Base-by-base conservation (phyloP, 2,329 filamentous ascomycete genomes). In the Xylariaceae sp. region DNA sequence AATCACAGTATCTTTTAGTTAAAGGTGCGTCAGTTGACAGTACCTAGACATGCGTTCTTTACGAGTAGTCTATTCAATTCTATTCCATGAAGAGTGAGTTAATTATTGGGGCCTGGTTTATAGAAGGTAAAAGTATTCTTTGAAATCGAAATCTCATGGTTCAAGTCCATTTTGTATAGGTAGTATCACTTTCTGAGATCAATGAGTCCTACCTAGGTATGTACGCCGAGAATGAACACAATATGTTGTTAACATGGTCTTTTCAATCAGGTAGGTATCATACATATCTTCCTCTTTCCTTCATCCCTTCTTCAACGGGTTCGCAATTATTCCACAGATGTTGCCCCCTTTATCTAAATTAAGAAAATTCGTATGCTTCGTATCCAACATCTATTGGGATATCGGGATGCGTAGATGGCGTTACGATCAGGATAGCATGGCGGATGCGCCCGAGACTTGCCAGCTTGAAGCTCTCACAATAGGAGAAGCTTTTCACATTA, bases 401-500 rank as follows among this genome's bases (percentile, higher is more conserved):
- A 6, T 6, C 2, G 41, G 41, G n/a, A 13, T 15, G 13, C 23
- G 4, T n/a, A 13, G 41, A 45, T n/a, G 41, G 10, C n/a, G 41
- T 45, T n/a, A 45, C n/a, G 41, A n/a, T 51, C 8, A 51, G 18
- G 23, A 11, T 13, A 56, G 11, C 2, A 55, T 18, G 11, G 35
- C 49, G 17, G 3, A 5, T 8, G 15, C 17, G 47, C 23, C 23
- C 15, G 30, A 49, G 15, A 41, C n/a, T 51, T 35, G 37, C 34
- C 17, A 34, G 48, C 17, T 23, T 41, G 3, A 30, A 52, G 35
- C 17, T 17, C 11, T 17, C 15, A 49, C 15, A 41, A n/a, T n/a
- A 53, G 4, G 10, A 41, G 8, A 3, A 45, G 9, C 10, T 47
- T 1, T 13, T n/a, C 50, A 44, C 48, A 34, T 52, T 75, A 77